Evolutionary conservation across 2,329 filamentous ascomycete genomes (phyloP), one percentile per base, ranked within the genome.

Genomic region (Aplosporella prunicola): DNA sequence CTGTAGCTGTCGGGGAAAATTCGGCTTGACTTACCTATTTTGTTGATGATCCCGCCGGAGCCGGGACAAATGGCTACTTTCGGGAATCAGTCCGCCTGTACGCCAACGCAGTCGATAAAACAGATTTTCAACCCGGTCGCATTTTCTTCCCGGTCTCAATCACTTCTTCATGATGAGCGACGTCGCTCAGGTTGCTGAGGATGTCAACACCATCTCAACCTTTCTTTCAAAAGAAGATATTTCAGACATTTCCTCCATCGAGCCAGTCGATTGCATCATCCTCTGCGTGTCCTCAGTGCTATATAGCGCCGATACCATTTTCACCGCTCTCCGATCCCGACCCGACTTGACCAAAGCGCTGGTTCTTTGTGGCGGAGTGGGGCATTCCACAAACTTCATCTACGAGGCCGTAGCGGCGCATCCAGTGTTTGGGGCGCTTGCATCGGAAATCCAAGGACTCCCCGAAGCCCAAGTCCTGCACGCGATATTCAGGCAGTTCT

Each of bases 361-460:
- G 3, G 57, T 68, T 1, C 48, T 67, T 1, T 66, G 62, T 30
- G 66, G 64, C 13, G 65, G 66, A 7, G 60, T 64, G 15, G 64
- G 65, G 3, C 65, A 69, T 43, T 66, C 63, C 1, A 69, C 65
- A 5, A 40, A 52, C 9, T 54, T 58, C 11, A 51, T 69, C 5
- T 67, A 66, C 42, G 52, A 60, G 3, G 59, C 64, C 3, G 52
- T 68, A 2, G 50, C 48, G 5, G 41, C 42, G 2, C 55, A 63
- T 42, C 46, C 51, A 8, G 47, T 36, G 5, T 61, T 55, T 16
- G 16, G 40, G 7, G 16, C 13, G 4, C 44, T 67, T 4, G 32
- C 45, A 2, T 23, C 46, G 8, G 43, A 51, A 4, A 47, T 63
- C 10, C 25, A 51, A 3, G 60, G 58, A 6, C 43, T 60, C 3